These are phyloP conservation scores for Camellia oleifera DNA, from an alignment of 179 eudicot species.

Conservation along the genomic window DNA sequence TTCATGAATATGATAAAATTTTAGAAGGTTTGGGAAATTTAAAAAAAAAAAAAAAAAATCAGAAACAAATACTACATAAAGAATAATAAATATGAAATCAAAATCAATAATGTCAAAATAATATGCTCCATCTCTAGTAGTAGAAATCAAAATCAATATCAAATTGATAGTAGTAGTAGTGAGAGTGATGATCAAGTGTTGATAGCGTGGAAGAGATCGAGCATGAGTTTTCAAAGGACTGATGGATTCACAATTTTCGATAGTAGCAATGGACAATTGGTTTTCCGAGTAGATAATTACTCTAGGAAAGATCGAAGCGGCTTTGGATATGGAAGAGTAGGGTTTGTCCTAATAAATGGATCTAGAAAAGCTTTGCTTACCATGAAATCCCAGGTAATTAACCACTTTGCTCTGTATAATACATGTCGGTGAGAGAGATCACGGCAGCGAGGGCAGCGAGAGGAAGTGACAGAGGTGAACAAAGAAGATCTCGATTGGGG, in stretches of 20 bases:
- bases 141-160: not conserved
- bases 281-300: slow-evolving; percentile 33
- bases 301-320: slow-evolving; percentile 12
- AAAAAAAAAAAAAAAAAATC: too few relatives aligned
- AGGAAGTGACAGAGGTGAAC: too few relatives aligned
- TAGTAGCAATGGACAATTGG: slow-evolving; percentile 15
- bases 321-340: not conserved
- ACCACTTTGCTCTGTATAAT: too few relatives aligned
- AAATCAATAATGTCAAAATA: too few relatives aligned
- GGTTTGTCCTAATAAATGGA: slow-evolving; percentile 30
- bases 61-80: too few relatives aligned
- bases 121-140: too few relatives aligned
- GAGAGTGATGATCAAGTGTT: not conserved
- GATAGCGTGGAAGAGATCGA: slow-evolving; percentile 31
- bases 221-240: slow-evolving; percentile 32
- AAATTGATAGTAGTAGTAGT: not conserved
- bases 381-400: slow-evolving; percentile 25
- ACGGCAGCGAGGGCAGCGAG: too few relatives aligned
- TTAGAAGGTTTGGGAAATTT: too few relatives aligned
- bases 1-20: too few relatives aligned
- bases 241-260: slow-evolving; percentile 31
- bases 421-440: too few relatives aligned
- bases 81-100: too few relatives aligned
- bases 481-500: too few relatives aligned
- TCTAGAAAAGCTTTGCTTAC: slow-evolving; percentile 22